Conservation (phyloP, 1,284 basidiomycete genomes). For the Austroboletus rostrupii region DNA sequence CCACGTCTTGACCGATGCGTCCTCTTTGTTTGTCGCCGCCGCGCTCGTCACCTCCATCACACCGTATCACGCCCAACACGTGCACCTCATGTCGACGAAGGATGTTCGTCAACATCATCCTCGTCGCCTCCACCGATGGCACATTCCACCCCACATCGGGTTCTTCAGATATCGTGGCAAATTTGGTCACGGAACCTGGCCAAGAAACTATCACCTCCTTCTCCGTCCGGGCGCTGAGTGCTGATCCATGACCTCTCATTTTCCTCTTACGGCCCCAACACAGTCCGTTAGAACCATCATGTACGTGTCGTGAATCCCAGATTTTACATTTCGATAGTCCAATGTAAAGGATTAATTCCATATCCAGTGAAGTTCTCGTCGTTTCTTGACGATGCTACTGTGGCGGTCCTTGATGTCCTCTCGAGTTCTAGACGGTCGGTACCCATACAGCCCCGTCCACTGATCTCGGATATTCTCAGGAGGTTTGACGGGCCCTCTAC, state of each 20-base stretch:
- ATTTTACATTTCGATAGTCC: slow-evolving; percentile 45
- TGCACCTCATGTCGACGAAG: slow-evolving; percentile 36
- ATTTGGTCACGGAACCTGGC: slow-evolving; percentile 7
- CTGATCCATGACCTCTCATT: slow-evolving; percentile 76
- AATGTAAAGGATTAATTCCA: slow-evolving; percentile 14
- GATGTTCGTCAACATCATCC: slow-evolving; percentile 69
- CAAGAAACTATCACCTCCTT: slow-evolving; percentile 61
- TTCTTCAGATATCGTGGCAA: slow-evolving; percentile 7
- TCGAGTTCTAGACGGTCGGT: slow-evolving; percentile 41
- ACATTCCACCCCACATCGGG: slow-evolving; percentile 76
- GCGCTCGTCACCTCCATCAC: background rate
- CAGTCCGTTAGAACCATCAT: slow-evolving; percentile 26
- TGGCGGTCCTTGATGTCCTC: slow-evolving; percentile 78
- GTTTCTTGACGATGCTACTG: slow-evolving; percentile 38
- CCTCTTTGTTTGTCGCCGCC: slow-evolving; percentile 3
- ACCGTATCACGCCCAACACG: slow-evolving; percentile 4
- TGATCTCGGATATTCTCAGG: slow-evolving; percentile 57
- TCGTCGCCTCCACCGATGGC: slow-evolving; percentile 88
- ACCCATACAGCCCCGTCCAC: slow-evolving; percentile 73
- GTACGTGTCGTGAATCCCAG: slow-evolving; percentile 33
- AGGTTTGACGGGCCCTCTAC: slow-evolving; percentile 36
- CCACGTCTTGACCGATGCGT: too few relatives aligned
- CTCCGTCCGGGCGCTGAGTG: slow-evolving; percentile 32
- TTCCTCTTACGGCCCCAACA: slow-evolving; percentile 82
- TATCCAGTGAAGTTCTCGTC: slow-evolving; percentile 6